A percentile compares a stretch with the other conserved stretches of the same genome.
Evolutionary conservation across 2,329 filamentous ascomycete genomes (phyloP).

Genomic region (Byssochlamys sp.): DNA sequence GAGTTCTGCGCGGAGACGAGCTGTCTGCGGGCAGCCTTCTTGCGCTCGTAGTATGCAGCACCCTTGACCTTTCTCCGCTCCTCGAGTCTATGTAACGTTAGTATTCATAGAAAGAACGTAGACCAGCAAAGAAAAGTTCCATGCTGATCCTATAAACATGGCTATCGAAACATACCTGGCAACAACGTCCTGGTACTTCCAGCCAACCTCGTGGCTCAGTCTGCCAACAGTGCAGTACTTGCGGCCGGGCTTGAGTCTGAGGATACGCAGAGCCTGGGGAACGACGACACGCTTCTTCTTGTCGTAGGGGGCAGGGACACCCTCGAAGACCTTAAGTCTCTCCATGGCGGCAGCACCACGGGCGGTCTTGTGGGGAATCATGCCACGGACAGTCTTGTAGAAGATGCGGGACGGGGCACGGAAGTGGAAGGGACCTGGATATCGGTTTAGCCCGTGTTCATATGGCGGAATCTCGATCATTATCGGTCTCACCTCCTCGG

Average conservation of each 20-base stretch:
- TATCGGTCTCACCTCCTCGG: conserved; percentile 68
- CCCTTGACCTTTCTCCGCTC: conserved; percentile 99
- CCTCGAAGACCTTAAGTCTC: conserved; percentile 99
- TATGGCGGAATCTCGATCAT: conserved; percentile 3
- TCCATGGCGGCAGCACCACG: conserved; percentile 92
- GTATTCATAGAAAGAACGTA: conserved; percentile 2
- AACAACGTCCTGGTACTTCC: conserved; percentile 99
- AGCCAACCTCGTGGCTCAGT: conserved; percentile 97
- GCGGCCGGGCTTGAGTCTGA: conserved; percentile 94
- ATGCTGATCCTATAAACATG: background rate
- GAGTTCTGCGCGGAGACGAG: conserved; percentile 86
- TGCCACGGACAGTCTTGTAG: conserved; percentile 99
- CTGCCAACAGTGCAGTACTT: conserved; percentile 99
- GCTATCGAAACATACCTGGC: conserved; percentile 61
- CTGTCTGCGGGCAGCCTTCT: conserved; percentile 91
- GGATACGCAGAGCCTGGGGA: conserved; percentile 90
- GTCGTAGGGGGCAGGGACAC: conserved; percentile 96
- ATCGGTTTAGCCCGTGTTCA: conserved; percentile 7
- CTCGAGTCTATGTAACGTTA: conserved; percentile 62
- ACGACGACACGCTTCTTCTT: conserved; percentile 99
- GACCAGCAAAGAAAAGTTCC: conserved; percentile 10
- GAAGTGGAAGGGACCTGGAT: conserved; percentile 95
- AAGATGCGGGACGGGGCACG: conserved; percentile 97
- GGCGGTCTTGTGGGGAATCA: conserved; percentile 99
- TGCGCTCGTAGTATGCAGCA: conserved; percentile 98